Percentiles rank a stretch among this genome's conserved stretches.
These are phyloP conservation scores for Podospora appendiculata DNA, from an alignment of 495 filamentous ascomycete species.

Conservation along the genomic window DNA sequence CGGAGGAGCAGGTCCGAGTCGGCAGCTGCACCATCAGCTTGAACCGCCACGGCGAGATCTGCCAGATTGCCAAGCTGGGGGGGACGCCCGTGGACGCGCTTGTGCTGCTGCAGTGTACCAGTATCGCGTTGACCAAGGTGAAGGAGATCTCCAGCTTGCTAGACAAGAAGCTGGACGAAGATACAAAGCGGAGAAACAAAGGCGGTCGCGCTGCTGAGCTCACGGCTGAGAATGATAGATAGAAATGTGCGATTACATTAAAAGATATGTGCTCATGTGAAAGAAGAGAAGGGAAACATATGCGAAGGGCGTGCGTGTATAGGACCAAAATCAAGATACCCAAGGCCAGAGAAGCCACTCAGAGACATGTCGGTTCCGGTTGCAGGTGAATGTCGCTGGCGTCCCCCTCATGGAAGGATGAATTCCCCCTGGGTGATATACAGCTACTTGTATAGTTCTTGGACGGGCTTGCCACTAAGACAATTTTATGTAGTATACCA, in stretches of 20 bases:
- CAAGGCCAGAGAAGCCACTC: slow-evolving; percentile 4
- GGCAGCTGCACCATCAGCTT: slow-evolving; percentile 78
- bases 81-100: slow-evolving; percentile 75
- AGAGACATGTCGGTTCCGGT: not conserved
- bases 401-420: no score
- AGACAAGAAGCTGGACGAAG: slow-evolving; percentile 63
- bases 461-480: no score
- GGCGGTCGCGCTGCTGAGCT: slow-evolving; percentile 69
- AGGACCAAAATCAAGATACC: slow-evolving; percentile 19
- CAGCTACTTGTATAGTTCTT: no score
- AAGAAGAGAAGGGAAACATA: slow-evolving; percentile 10
- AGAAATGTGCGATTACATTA: slow-evolving; percentile 8
- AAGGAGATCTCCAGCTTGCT: slow-evolving; percentile 69
- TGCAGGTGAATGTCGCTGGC: not conserved
- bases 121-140: slow-evolving; percentile 63
- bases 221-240: slow-evolving; percentile 75
- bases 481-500: no score
- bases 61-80: slow-evolving; percentile 81
- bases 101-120: slow-evolving; percentile 60
- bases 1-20: slow-evolving; percentile 81
- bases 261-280: no score
- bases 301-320: not conserved
- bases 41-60: slow-evolving; percentile 86
- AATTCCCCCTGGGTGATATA: no score
- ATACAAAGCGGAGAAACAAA: slow-evolving; percentile 66